Percentiles rank a stretch among this genome's conserved stretches.
Evolutionary conservation across 495 filamentous ascomycete genomes (phyloP).

Genomic region (Penicillium paxilli): DNA sequence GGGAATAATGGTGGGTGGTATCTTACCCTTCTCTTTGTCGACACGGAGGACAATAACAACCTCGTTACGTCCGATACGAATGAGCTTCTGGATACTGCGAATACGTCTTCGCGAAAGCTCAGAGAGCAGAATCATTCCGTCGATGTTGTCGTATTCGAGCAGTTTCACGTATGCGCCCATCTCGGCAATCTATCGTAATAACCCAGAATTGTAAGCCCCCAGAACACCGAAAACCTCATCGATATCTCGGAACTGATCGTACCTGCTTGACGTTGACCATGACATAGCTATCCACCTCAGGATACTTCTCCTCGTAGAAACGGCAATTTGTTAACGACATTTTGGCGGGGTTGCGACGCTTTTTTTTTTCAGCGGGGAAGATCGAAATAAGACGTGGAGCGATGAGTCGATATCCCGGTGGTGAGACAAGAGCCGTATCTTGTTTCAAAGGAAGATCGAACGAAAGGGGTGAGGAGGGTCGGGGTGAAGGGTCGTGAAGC

Average conservation of each 20-base stretch:
- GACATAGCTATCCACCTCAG: conserved; percentile 98
- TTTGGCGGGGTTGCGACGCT: conserved; percentile 52
- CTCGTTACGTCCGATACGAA: conserved; percentile 95
- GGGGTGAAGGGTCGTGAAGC: conserved; percentile 15
- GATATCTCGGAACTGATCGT: conserved; percentile 18
- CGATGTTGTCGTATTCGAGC: conserved; percentile 98
- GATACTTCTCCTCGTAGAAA: conserved; percentile 98
- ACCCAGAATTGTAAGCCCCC: conserved; percentile 6
- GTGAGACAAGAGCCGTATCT: conserved; percentile 7
- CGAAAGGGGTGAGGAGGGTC: conserved; percentile 4
- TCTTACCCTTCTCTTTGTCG: conserved; percentile 93
- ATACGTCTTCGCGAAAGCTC: conserved; percentile 97
- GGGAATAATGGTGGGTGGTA: not conserved
- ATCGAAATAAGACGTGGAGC: conserved; percentile 14
- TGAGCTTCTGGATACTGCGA: conserved; percentile 96
- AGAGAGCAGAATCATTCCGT: conserved; percentile 98
- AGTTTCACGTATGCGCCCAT: conserved; percentile 99
- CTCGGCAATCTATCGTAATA: conserved; percentile 77
- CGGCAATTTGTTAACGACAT: conserved; percentile 99
- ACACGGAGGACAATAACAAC: conserved; percentile 97
- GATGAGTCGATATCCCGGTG: conserved; percentile 21
- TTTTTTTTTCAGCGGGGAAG: conserved; percentile 26
- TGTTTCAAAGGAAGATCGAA: conserved; percentile 8
- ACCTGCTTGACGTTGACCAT: conserved; percentile 99
- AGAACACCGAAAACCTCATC: not conserved